Evolutionary conservation across 2,329 filamentous ascomycete genomes (phyloP).

Genomic region (Colletotrichum zoysiae): DNA sequence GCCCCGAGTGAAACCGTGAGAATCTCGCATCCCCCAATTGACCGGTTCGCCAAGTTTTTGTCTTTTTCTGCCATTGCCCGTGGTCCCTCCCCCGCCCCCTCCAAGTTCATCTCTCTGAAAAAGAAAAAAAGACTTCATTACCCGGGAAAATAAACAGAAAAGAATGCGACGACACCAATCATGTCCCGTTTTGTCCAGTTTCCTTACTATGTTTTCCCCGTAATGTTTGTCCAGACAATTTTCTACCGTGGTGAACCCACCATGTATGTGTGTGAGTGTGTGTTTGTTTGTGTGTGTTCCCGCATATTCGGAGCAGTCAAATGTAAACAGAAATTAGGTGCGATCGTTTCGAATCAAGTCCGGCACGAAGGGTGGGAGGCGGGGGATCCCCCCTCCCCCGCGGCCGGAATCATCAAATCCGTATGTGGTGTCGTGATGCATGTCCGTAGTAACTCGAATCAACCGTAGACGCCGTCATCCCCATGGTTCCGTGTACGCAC

Average conservation of each 20-base stretch:
- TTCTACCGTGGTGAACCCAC: conserved; percentile 35
- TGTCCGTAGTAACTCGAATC: conserved; percentile 27
- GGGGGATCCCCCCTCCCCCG: background rate
- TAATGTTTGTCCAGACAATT: conserved; percentile 28
- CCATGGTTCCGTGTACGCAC: conserved; percentile 3
- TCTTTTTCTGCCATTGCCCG: conserved; percentile 10
- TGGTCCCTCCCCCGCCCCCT: background rate
- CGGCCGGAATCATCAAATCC: conserved; percentile 28
- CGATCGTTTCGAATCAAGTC: conserved; percentile 26
- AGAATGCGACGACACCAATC: conserved; percentile 25
- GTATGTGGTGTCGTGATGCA: conserved; percentile 33
- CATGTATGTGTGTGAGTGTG: conserved; percentile 25
- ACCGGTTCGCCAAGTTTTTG: conserved; percentile 13
- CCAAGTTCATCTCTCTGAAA: background rate
- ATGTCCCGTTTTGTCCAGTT: conserved; percentile 10
- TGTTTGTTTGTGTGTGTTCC: conserved; percentile 3
- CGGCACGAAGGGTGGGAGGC: background rate
- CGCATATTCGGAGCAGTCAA: conserved; percentile 15
- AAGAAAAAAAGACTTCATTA: conserved; percentile 12
- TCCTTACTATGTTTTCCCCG: conserved; percentile 7
- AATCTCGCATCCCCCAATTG: conserved; percentile 7
- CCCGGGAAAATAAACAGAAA: conserved; percentile 5
- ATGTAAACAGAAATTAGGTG: conserved; percentile 39
- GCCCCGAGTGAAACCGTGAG: conserved; percentile 18
- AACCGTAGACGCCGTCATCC: conserved; percentile 32